Evolutionary conservation across 129 eudicot species (phyloP).

Genomic region (Pseudognaphalium luteoalbum): DNA sequence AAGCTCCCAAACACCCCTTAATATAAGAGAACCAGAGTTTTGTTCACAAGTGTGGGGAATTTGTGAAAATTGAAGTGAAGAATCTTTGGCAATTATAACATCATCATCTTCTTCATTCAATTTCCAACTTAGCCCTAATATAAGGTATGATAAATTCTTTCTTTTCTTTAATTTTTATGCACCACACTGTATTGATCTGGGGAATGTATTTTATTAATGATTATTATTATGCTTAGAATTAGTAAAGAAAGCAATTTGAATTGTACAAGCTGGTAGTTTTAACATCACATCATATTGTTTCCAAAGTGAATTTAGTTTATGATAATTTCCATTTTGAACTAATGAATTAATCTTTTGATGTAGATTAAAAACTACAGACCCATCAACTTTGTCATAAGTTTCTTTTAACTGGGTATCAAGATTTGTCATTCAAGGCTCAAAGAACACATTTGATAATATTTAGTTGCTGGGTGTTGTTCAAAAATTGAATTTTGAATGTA

Average conservation of each 20-base stretch:
- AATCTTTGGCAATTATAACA: neutral
- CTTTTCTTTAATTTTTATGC: neutral
- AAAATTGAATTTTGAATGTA: too few relatives aligned
- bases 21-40: too few relatives aligned
- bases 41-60: neutral
- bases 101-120: neutral
- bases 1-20: too few relatives aligned
- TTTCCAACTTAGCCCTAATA: neutral
- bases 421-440: neutral
- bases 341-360: too few relatives aligned
- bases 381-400: too few relatives aligned
- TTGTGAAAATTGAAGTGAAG: neutral
- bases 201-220: neutral
- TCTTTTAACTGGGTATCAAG: neutral
- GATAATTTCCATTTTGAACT: too few relatives aligned
- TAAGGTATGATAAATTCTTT: neutral
- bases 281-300: too few relatives aligned
- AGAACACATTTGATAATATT: neutral
- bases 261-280: too few relatives aligned
- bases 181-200: neutral
- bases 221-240: neutral
- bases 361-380: too few relatives aligned
- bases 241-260: neutral
- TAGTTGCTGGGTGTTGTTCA: neutral
- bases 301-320: too few relatives aligned